Percentiles rank a stretch among this genome's conserved stretches.
Evolutionary conservation across 2,329 filamentous ascomycete genomes (phyloP).

Genomic region (Apiospora saccharicola): DNA sequence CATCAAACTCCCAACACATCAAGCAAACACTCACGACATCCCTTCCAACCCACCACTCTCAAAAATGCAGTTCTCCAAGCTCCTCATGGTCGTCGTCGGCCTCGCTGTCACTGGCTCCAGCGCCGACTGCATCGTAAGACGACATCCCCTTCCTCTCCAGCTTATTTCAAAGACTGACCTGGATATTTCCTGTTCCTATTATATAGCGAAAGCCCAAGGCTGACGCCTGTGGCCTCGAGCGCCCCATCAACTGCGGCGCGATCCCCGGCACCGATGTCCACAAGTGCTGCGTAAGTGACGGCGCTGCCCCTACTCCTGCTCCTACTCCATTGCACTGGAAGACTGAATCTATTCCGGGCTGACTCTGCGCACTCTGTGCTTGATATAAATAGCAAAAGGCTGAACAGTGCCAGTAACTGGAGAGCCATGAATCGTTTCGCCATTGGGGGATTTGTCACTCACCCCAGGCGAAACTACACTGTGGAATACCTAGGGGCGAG

Average conservation of each 20-base stretch:
- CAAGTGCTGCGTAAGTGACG: slow-evolving; percentile 2
- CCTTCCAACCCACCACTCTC: not conserved
- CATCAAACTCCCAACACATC: not conserved
- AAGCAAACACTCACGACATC: not conserved
- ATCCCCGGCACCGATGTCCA: not conserved
- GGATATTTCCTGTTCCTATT: not conserved
- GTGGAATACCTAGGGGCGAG: not conserved
- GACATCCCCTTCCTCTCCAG: too few species aligned
- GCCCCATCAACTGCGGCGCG: not conserved
- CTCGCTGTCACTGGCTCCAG: slow-evolving; percentile 9
- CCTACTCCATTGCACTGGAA: not conserved
- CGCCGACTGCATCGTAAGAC: slow-evolving; percentile 16
- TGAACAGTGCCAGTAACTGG: not conserved
- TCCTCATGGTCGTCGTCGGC: slow-evolving; percentile 11
- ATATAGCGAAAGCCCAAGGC: not conserved
- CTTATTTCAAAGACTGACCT: not conserved
- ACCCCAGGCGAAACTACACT: too few species aligned
- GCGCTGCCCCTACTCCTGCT: too few species aligned
- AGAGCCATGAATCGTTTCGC: not conserved
- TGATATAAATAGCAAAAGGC: not conserved
- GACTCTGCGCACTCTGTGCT: not conserved
- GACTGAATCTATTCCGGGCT: not conserved
- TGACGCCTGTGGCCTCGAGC: not conserved
- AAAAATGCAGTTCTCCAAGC: slow-evolving; percentile 7
- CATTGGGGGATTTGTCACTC: not conserved